These are phyloP conservation scores for Ganoderma multipileum DNA, from an alignment of 1,284 basidiomycete species.

Conservation along the genomic window DNA sequence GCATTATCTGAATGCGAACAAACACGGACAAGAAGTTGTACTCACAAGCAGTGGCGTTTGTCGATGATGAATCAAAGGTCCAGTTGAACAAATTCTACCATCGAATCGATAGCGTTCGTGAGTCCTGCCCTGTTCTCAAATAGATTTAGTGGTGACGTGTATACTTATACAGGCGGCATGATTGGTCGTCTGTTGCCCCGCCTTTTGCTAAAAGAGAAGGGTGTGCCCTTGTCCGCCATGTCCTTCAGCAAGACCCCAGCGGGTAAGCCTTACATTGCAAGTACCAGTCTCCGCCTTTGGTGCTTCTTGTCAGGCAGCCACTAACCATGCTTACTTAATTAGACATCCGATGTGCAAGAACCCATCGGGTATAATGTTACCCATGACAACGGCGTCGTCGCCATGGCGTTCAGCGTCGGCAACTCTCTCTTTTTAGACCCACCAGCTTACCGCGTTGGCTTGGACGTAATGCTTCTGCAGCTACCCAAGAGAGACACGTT, in stretches of 20 bases:
- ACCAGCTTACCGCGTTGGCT: slow-evolving; percentile 67
- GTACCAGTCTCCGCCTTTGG: slow-evolving; percentile 33
- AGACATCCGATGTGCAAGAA: slow-evolving; percentile 55
- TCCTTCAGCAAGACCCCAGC: slow-evolving; percentile 60
- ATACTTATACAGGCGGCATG: slow-evolving; percentile 59
- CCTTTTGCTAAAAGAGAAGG: slow-evolving; percentile 62
- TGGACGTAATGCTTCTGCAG: slow-evolving; percentile 81
- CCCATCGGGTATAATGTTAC: slow-evolving; percentile 80
- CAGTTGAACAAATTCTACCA: slow-evolving; percentile 71
- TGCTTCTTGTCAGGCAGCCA: background rate
- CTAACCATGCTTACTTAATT: background rate
- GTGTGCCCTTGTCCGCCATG: slow-evolving; percentile 53
- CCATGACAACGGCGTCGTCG: slow-evolving; percentile 77
- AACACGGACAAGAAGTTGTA: slow-evolving; percentile 59
- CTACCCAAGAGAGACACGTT: slow-evolving; percentile 65
- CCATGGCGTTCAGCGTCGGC: slow-evolving; percentile 67
- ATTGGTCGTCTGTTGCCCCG: slow-evolving; percentile 76
- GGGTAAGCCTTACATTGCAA: slow-evolving; percentile 78
- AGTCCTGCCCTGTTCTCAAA: slow-evolving; percentile 35
- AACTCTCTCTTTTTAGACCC: slow-evolving; percentile 48
- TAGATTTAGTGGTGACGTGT: background rate
- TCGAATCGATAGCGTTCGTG: slow-evolving; percentile 77
- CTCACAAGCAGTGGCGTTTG: slow-evolving; percentile 55
- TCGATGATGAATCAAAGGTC: slow-evolving; percentile 60
- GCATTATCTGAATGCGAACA: slow-evolving; percentile 2